Evolutionary conservation across 2,329 filamentous ascomycete species (phyloP).

Genomic region (Parafenestella ontariensis): DNA sequence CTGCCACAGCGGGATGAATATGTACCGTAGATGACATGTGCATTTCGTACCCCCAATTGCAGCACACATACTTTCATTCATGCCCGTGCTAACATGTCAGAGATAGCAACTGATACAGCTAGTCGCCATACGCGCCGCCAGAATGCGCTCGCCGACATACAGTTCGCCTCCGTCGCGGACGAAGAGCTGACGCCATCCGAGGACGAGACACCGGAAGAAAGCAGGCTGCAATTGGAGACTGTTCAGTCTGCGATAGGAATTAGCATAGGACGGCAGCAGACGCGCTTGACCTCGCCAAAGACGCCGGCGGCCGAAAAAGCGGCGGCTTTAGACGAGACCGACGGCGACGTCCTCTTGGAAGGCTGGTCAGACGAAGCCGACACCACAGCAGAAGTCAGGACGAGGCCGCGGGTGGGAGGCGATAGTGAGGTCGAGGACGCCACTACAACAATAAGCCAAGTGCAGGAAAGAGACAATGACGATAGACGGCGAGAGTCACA

Average conservation of each 20-base stretch:
- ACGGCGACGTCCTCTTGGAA: constrained; percentile 58
- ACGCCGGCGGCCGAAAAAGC: constrained; percentile 67
- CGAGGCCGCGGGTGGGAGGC: neutral
- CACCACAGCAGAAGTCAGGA: neutral
- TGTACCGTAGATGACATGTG: constrained; percentile 23
- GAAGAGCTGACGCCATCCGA: constrained; percentile 55
- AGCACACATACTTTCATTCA: constrained; percentile 5
- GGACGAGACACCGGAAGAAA: constrained; percentile 47
- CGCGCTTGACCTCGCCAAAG: constrained; percentile 61
- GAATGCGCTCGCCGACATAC: constrained; percentile 52
- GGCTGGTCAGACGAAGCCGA: constrained; percentile 40
- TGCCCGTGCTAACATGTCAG: constrained; percentile 28
- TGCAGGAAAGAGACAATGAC: constrained; percentile 11
- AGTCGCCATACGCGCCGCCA: constrained; percentile 24
- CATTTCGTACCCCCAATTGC: constrained; percentile 11
- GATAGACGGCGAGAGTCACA: constrained; percentile 15
- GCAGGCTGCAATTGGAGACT: constrained; percentile 46
- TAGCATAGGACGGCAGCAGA: constrained; percentile 65
- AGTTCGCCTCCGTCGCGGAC: constrained; percentile 50
- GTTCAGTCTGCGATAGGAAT: constrained; percentile 61
- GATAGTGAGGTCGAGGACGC: constrained; percentile 6
- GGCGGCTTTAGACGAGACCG: constrained; percentile 59
- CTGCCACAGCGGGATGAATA: constrained; percentile 33
- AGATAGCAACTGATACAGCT: constrained; percentile 9
- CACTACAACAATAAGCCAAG: neutral